These are phyloP conservation scores for Elsinoe arachidis DNA, from an alignment of 2,329 filamentous ascomycete species.

Conservation along the genomic window DNA sequence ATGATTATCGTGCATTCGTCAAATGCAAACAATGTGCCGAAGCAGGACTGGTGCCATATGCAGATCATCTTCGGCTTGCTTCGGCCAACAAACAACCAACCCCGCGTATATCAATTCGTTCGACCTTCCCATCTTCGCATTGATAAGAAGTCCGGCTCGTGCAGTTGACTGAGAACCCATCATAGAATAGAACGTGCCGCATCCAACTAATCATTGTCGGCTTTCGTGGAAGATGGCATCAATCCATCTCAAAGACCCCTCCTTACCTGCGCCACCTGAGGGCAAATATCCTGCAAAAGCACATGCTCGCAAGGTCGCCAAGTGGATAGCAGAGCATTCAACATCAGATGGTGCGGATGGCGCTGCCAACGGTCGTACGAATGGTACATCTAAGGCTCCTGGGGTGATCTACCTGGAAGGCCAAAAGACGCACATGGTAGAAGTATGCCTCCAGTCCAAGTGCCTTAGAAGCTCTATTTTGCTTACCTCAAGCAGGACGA, in stretches of 20 bases:
- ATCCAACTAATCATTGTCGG: no score
- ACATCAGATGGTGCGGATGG: background rate
- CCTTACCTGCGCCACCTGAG: conserved; percentile 26
- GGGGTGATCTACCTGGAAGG: conserved; percentile 85
- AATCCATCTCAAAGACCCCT: conserved; percentile 21
- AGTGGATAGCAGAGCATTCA: conserved; percentile 49
- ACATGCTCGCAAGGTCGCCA: conserved; percentile 75
- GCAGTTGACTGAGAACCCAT: no score
- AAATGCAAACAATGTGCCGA: background rate
- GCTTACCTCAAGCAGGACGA: conserved; percentile 50
- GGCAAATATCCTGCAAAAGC: conserved; percentile 73
- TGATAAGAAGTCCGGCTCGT: no score
- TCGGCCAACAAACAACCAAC: background rate
- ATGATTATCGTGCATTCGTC: background rate
- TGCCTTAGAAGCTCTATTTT: background rate
- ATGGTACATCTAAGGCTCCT: conserved; percentile 28
- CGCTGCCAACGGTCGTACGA: conserved; percentile 53
- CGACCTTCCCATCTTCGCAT: background rate
- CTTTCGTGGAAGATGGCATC: background rate
- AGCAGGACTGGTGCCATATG: background rate
- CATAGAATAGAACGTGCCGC: no score
- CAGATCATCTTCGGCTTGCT: background rate
- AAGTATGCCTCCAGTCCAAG: conserved; percentile 34
- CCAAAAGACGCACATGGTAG: conserved; percentile 68
- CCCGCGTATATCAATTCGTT: background rate